phyloP scores from a whole-genome alignment of 2,329 filamentous ascomycete species.

The Knufia petricola region DNA sequence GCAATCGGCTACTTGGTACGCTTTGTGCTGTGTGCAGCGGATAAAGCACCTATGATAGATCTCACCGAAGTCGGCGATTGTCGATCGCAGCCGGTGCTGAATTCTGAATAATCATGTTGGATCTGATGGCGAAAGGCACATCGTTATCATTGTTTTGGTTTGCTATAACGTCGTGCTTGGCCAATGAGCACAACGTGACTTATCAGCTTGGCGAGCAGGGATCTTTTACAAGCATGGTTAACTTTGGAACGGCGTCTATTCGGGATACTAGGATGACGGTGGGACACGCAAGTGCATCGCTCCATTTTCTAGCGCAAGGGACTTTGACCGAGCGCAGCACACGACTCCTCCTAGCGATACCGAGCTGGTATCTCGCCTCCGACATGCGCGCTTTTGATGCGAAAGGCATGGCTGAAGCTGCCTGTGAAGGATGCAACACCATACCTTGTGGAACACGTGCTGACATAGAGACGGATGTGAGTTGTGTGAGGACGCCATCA shows the following conservation, averaged over 20 bases:
- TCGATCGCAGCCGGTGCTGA: background rate
- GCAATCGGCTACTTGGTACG: background rate
- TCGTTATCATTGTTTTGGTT: conserved; percentile 5
- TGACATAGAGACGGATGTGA: background rate
- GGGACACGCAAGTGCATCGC: background rate
- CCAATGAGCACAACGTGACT: conserved; percentile 4
- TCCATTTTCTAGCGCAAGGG: background rate
- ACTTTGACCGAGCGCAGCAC: background rate
- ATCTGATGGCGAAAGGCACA: background rate
- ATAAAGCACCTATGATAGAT: no score
- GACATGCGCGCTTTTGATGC: background rate
- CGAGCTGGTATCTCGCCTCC: background rate
- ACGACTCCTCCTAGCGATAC: background rate
- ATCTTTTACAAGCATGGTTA: background rate
- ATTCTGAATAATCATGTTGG: background rate
- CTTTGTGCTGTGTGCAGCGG: no score
- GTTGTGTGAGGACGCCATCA: no score
- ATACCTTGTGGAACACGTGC: background rate
- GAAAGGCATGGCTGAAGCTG: background rate
- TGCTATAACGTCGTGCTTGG: conserved; percentile 2
- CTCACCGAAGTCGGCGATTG: conserved; percentile 5
- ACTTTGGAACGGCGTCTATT: background rate
- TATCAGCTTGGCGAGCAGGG: conserved; percentile 5
- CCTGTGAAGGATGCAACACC: background rate
- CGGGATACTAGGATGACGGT: background rate